Percentiles rank a stretch among this genome's conserved stretches.
These are phyloP conservation scores for Boechera retrofracta DNA, from an alignment of 345 rosid genomes.

Conservation along the genomic window DNA sequence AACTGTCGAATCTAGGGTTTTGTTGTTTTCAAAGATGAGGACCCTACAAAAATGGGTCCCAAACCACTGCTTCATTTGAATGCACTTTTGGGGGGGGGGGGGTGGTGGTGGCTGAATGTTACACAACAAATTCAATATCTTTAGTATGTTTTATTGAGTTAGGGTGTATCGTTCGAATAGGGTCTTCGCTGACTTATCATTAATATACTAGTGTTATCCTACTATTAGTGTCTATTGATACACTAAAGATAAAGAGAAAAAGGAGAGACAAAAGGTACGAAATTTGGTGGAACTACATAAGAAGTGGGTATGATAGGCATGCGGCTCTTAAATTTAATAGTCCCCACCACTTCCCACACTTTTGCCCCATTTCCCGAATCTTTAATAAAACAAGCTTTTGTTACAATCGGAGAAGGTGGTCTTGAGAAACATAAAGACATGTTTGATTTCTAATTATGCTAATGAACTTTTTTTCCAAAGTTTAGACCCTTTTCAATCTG, in stretches of 20 bases:
- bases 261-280: slow-evolving; percentile 12
- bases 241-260: neutral
- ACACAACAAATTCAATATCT: neutral
- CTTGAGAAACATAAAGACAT: slow-evolving; percentile 4
- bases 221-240: neutral
- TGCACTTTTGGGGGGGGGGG: too few species aligned
- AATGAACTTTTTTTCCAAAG: slow-evolving; percentile 17
- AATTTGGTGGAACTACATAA: slow-evolving; percentile 20
- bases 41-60: too few species aligned
- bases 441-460: slow-evolving; percentile 19
- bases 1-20: neutral
- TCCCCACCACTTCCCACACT: slow-evolving; percentile 23
- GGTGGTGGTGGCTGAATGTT: neutral
- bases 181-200: neutral
- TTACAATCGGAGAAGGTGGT: neutral
- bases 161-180: neutral
- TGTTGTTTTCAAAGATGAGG: neutral
- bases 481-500: slow-evolving; percentile 12
- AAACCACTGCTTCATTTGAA: too few species aligned
- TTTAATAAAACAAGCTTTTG: slow-evolving; percentile 15
- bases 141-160: neutral
- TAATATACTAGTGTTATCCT: neutral
- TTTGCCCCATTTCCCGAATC: slow-evolving; percentile 23
- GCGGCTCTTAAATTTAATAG: slow-evolving; percentile 8
- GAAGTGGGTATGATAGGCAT: slow-evolving; percentile 36